Evolutionary conservation across 2,329 filamentous ascomycete species (phyloP).

Genomic region (Ascochyta koolunga): DNA sequence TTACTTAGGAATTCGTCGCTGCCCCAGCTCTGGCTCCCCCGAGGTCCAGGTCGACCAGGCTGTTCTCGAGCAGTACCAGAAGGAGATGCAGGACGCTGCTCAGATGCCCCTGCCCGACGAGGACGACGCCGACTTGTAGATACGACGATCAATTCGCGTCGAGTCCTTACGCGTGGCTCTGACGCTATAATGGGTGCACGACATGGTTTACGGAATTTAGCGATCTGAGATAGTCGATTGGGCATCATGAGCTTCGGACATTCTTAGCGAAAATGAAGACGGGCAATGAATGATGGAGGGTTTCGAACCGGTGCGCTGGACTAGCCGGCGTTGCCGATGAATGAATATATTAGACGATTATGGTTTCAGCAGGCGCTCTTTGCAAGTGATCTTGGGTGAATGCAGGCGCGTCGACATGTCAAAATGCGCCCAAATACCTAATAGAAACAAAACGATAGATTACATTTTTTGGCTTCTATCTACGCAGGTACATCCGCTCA

Average conservation of each 20-base stretch:
- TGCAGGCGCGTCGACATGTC: neutral
- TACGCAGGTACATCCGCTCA: neutral
- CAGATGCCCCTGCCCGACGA: constrained; percentile 89
- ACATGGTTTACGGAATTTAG: constrained; percentile 35
- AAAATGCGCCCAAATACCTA: neutral
- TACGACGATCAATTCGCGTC: constrained; percentile 34
- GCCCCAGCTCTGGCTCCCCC: constrained; percentile 93
- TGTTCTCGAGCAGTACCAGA: constrained; percentile 79
- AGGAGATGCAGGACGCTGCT: constrained; percentile 86
- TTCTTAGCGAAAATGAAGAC: constrained; percentile 37
- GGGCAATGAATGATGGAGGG: constrained; percentile 28
- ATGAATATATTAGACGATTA: constrained; percentile 37
- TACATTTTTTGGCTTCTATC: constrained; percentile 1
- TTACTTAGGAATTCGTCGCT: constrained; percentile 86
- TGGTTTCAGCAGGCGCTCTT: constrained; percentile 7
- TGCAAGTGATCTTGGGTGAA: neutral
- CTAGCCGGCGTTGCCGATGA: constrained; percentile 42
- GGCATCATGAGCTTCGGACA: constrained; percentile 32
- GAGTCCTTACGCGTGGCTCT: constrained; percentile 21
- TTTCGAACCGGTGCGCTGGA: constrained; percentile 36
- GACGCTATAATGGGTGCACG: constrained; percentile 38
- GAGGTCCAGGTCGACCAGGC: constrained; percentile 87
- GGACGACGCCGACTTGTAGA: constrained; percentile 74
- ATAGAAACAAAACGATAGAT: neutral
- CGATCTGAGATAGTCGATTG: constrained; percentile 25